Percentiles rank a stretch among this genome's conserved stretches.
Conservation (phyloP, 1,284 basidiomycete genomes). For the Retiboletus flavoniger region DNA sequence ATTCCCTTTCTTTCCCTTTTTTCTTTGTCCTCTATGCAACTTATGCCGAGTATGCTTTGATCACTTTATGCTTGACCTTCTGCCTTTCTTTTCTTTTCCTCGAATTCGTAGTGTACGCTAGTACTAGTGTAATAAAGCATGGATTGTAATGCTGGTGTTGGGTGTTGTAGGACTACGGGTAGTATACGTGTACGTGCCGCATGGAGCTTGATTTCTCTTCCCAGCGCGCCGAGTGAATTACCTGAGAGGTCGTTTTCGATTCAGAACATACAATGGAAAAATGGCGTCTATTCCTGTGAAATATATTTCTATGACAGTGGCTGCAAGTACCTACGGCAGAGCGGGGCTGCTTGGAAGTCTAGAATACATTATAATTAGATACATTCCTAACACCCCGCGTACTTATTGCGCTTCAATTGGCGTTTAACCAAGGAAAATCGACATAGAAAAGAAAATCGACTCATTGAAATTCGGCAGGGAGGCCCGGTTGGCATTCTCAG, state of each 20-base stretch:
- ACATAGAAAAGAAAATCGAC: neutral
- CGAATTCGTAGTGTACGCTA: slow-evolving; percentile 1
- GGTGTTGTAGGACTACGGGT: neutral
- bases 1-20: neutral
- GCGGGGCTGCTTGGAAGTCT: no score
- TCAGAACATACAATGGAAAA: no score
- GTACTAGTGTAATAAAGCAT: neutral
- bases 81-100: neutral
- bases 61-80: neutral
- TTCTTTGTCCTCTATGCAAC: slow-evolving; percentile 1
- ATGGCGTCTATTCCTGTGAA: no score
- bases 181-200: neutral
- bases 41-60: slow-evolving; percentile 9
- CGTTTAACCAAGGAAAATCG: neutral
- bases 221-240: no score
- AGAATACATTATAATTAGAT: no score
- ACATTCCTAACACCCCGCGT: no score
- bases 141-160: neutral
- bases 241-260: no score
- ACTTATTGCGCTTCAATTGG: neutral
- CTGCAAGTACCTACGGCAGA: no score
- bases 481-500: no score
- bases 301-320: no score
- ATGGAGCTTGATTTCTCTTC: no score
- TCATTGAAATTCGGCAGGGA: neutral